A percentile compares a stretch with the other conserved stretches of the same genome.
phyloP scores from a whole-genome alignment of 2,329 filamentous ascomycete genomes.

The Alternaria incomplexa region DNA sequence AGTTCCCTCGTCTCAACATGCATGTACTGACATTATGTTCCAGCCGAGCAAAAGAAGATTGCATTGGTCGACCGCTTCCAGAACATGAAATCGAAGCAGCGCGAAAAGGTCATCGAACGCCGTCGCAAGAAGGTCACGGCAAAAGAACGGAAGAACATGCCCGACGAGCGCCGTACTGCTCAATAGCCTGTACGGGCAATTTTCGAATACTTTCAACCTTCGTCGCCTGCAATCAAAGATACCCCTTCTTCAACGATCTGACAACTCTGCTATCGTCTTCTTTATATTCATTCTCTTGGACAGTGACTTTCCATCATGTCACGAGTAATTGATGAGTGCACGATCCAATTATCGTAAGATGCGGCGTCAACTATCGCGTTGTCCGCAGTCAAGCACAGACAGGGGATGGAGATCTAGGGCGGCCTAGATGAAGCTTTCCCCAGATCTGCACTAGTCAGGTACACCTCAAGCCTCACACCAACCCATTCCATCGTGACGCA shows the following conservation, averaged over 20 bases:
- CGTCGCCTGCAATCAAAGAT: background rate
- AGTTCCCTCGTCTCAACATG: background rate
- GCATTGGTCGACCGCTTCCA: constrained; percentile 79
- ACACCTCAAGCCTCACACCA: background rate
- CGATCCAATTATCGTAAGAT: background rate
- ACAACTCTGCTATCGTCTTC: background rate
- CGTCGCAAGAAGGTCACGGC: constrained; percentile 86
- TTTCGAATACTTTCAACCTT: background rate
- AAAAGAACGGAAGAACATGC: constrained; percentile 76
- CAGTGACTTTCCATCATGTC: fast-evolving
- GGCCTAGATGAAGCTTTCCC: background rate
- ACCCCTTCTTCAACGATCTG: constrained; percentile 7
- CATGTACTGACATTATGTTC: constrained; percentile 20
- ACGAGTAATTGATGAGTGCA: background rate
- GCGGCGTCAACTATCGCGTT: background rate
- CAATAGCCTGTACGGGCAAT: background rate
- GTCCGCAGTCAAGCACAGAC: background rate
- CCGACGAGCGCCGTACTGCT: constrained; percentile 45
- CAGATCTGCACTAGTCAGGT: constrained; percentile 1
- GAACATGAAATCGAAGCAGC: constrained; percentile 82
- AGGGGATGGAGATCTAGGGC: background rate
- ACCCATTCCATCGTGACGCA: background rate
- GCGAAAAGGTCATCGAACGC: constrained; percentile 83
- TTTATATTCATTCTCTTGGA: background rate
- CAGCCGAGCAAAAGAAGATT: constrained; percentile 84